Base-by-base conservation (phyloP, 192 early-diverging fungal genomes). In the Mortierella antarctica region DNA sequence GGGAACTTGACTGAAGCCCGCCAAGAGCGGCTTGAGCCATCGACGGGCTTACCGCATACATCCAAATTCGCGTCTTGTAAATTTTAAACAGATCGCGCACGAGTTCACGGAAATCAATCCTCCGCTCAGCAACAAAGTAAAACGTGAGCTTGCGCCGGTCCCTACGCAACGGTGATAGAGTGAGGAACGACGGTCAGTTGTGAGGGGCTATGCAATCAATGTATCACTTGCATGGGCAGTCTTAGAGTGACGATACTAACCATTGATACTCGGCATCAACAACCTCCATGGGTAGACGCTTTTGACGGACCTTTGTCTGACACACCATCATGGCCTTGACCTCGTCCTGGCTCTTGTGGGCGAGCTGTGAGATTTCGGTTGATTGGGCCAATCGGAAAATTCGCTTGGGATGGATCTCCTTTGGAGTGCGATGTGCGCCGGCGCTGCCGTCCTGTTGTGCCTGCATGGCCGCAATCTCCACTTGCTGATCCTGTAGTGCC, bases 231-330 rank as follows among this genome's bases (percentile, higher is more conserved):
- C 59, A 55, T 21, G 31, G 31, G 31, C 31, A 31, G 31, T 31
- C 31, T 31, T 31, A 31, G 39, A 18, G 49, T 7, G 46, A 41
- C 66, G 20, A 6, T 10, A 62, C 80, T 71, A 81, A 95, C 95
- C 97, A 99, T 86, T 99, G 98, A 73, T 96, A 99, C 87, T 99
- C 98, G 14, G 98, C 98, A 73, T 98, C 95, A 1, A 96, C 94
- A 20, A 99, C 93, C 71, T 94, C 91, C 98, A 99, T 99, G 18
- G 96, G 93, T 58, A 99, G 87, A 71, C 92, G 92, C 84, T 93
- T 94, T 69, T 95, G 92, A 62, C 92, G 85, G 57, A 96, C 97
- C 80, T 97, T 98, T 45, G 86, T 85, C 75, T 96, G 96, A 75
- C 96, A 98, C 40, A 96, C 87, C 40, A 86, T 86, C 83, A 96